Conservation (phyloP, 164 flowering plant species). For the Umbilicus rupestris region DNA sequence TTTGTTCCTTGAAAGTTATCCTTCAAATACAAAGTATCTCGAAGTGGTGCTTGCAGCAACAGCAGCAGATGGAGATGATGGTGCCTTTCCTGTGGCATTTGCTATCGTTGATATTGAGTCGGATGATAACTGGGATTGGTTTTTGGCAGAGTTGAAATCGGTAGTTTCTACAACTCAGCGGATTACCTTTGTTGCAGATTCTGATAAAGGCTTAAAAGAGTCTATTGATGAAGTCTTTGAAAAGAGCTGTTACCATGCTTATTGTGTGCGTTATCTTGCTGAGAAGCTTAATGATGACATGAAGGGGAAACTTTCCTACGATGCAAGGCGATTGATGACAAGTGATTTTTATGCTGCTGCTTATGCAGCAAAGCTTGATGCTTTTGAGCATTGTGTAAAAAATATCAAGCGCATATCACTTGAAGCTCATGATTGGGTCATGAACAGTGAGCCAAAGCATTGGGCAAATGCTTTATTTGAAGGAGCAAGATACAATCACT, state of each 20-base stretch:
- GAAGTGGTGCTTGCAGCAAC: slow-evolving; percentile 24
- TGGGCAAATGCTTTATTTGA: slow-evolving; percentile 10
- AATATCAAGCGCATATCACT: slow-evolving; percentile 4
- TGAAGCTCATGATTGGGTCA: slow-evolving; percentile 8
- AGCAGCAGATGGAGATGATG: slow-evolving; percentile 33
- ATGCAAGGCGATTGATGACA: slow-evolving; percentile 6
- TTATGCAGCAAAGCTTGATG: slow-evolving; percentile 5
- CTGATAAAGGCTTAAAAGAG: slow-evolving; percentile 10
- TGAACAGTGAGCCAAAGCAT: slow-evolving; percentile 7
- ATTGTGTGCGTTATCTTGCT: slow-evolving; percentile 14
- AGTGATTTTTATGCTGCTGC: slow-evolving; percentile 10
- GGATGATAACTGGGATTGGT: slow-evolving; percentile 32
- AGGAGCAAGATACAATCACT: slow-evolving; percentile 1
- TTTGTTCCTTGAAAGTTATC: slow-evolving; percentile 32
- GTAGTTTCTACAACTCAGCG: slow-evolving; percentile 14
- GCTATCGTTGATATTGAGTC: slow-evolving; percentile 24
- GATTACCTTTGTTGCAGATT: slow-evolving; percentile 17
- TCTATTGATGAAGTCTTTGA: slow-evolving; percentile 11
- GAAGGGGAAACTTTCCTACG: slow-evolving; percentile 7
- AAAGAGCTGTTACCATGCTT: slow-evolving; percentile 15
- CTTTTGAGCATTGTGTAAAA: slow-evolving; percentile 4
- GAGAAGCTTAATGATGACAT: slow-evolving; percentile 9
- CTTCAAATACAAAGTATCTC: slow-evolving; percentile 21
- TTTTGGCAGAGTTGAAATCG: slow-evolving; percentile 22
- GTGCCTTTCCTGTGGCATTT: slow-evolving; percentile 31